phyloP scores from a whole-genome alignment of 106 monocot species.

The Chionographis japonica region DNA sequence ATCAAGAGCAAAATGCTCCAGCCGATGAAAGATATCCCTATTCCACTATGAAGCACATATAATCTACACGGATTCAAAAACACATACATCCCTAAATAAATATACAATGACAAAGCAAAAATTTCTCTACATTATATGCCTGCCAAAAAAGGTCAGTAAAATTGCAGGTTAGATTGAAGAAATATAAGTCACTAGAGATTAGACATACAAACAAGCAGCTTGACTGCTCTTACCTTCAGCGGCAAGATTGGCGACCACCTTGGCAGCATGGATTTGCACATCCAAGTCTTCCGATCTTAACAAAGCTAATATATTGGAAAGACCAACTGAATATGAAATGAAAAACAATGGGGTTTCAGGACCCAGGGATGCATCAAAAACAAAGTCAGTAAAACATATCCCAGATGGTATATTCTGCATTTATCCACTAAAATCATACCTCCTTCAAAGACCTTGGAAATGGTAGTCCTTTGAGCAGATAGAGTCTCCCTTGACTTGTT shows the following conservation, averaged over 20 bases:
- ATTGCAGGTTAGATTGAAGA: too few relatives aligned
- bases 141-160: too few relatives aligned
- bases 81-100: too few relatives aligned
- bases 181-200: background rate
- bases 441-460: conserved; percentile 75
- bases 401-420: background rate
- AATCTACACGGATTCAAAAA: too few relatives aligned
- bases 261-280: conserved; percentile 62
- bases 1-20: too few relatives aligned
- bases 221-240: conserved; percentile 58
- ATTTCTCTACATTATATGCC: too few relatives aligned
- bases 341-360: conserved; percentile 7
- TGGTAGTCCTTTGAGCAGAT: conserved; percentile 39
- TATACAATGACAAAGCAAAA: too few relatives aligned
- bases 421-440: conserved; percentile 18
- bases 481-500: conserved; percentile 40
- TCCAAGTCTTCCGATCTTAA: conserved; percentile 65
- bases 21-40: too few relatives aligned
- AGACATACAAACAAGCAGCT: background rate
- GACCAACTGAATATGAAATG: conserved; percentile 48
- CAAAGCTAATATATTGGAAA: conserved; percentile 49
- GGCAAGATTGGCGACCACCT: conserved; percentile 86
- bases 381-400: background rate
- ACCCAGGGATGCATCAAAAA: background rate
- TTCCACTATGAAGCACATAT: too few relatives aligned